Evolutionary conservation across 768 basidiomycete species (phyloP).

Genomic region (Podaxis sp.): DNA sequence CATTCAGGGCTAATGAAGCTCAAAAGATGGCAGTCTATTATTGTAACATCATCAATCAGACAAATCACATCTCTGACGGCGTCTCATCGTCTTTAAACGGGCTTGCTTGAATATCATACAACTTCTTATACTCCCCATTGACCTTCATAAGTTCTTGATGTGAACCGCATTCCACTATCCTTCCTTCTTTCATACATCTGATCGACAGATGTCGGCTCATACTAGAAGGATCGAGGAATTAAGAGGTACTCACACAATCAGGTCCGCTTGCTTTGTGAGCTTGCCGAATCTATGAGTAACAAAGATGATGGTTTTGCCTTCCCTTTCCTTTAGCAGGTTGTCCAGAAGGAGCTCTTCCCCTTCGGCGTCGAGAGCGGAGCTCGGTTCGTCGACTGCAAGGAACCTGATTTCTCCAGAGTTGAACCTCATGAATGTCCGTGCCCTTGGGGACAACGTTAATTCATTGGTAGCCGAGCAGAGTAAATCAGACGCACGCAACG

Average conservation of each 20-base stretch:
- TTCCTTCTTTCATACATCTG: constrained; percentile 47
- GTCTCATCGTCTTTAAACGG: constrained; percentile 21
- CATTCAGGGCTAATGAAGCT: too few relatives aligned
- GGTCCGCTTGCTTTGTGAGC: constrained; percentile 48
- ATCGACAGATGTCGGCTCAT: not conserved
- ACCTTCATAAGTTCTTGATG: constrained; percentile 37
- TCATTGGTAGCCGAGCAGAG: not conserved
- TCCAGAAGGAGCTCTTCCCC: constrained; percentile 50
- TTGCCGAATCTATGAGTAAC: constrained; percentile 58
- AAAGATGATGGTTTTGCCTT: constrained; percentile 55
- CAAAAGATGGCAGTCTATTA: too few relatives aligned
- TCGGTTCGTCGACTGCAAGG: constrained; percentile 59
- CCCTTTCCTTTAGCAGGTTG: constrained; percentile 33
- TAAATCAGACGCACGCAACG: constrained; percentile 39
- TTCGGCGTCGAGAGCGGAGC: constrained; percentile 54
- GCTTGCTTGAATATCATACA: constrained; percentile 40
- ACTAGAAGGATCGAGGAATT: constrained; percentile 4
- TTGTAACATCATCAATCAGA: not conserved
- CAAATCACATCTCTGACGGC: not conserved
- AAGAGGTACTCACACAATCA: constrained; percentile 45
- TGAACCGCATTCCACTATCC: constrained; percentile 37
- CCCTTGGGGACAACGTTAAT: constrained; percentile 25
- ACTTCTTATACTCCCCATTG: constrained; percentile 39
- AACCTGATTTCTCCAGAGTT: constrained; percentile 42
- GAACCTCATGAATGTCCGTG: constrained; percentile 46